Conservation (phyloP, 352 stramenopile species). For the Globisporangium nagaii region DNA sequence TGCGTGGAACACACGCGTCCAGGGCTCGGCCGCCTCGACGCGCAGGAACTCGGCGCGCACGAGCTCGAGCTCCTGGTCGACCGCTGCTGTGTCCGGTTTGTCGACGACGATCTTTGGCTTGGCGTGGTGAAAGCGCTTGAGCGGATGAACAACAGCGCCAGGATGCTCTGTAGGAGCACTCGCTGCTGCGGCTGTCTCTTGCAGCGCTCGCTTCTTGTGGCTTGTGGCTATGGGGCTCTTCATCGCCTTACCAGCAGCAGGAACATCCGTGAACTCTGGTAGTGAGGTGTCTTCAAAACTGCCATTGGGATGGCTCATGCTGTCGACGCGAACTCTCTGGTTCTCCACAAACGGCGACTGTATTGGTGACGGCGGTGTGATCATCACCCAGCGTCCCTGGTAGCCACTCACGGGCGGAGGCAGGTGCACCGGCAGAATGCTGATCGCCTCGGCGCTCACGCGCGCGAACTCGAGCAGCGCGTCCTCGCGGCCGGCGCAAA, state of each 20-base stretch:
- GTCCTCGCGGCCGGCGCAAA: constrained; percentile 17
- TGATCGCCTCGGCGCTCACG: constrained; percentile 15
- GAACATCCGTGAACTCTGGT: no score
- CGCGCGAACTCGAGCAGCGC: constrained; percentile 19
- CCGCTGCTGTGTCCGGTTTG: not conserved
- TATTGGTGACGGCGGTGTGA: constrained; percentile 6
- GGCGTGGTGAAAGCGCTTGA: not conserved
- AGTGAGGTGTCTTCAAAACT: not conserved
- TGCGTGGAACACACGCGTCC: constrained; percentile 16
- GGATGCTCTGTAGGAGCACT: not conserved
- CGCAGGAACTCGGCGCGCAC: constrained; percentile 12
- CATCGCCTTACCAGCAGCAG: no score
- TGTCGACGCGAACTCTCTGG: not conserved
- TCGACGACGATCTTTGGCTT: not conserved
- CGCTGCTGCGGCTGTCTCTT: not conserved
- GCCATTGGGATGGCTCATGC: no score
- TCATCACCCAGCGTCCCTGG: not conserved
- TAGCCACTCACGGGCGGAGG: not conserved
- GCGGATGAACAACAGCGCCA: not conserved
- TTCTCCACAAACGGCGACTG: constrained; percentile 2
- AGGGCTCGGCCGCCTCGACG: constrained; percentile 22
- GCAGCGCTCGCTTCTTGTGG: not conserved
- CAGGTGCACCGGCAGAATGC: constrained; percentile 24
- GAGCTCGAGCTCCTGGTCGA: not conserved
- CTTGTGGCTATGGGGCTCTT: no score